phyloP scores from a whole-genome alignment of 2,329 filamentous ascomycete genomes.

The Cladosporium sp. region DNA sequence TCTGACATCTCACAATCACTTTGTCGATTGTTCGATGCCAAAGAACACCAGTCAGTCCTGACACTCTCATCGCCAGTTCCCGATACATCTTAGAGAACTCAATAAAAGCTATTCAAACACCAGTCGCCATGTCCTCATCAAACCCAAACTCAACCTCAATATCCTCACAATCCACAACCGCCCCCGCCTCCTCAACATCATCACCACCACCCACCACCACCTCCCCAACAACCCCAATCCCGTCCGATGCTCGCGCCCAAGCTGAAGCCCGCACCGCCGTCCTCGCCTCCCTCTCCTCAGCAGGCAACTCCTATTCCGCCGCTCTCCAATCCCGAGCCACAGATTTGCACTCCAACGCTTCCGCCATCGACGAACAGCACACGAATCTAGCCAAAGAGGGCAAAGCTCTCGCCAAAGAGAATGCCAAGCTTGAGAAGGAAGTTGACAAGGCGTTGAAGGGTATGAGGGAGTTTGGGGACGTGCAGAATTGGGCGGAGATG shows the following conservation, averaged over 20 bases:
- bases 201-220: neutral
- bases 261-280: conserved; percentile 50
- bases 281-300: conserved; percentile 45
- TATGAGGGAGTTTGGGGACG: conserved; percentile 74
- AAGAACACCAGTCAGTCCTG: too few relatives aligned
- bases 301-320: conserved; percentile 66
- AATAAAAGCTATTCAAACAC: neutral
- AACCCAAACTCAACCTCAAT: conserved; percentile 15
- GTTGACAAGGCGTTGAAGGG: conserved; percentile 59
- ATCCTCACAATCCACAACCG: conserved; percentile 14
- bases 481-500: conserved; percentile 86
- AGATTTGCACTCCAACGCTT: conserved; percentile 65
- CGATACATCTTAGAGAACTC: neutral
- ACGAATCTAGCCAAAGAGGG: conserved; percentile 41
- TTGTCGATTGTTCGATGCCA: neutral
- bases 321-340: conserved; percentile 64
- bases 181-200: conserved; percentile 1
- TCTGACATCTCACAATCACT: neutral
- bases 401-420: conserved; percentile 58
- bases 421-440: conserved; percentile 60
- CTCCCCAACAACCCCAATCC: conserved; percentile 13
- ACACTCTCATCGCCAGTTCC: too few relatives aligned
- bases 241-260: conserved; percentile 25
- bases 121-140: neutral
- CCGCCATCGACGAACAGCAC: conserved; percentile 64